Evolutionary conservation across 306 rosid species (phyloP).

Genomic region (Delonix regia): DNA sequence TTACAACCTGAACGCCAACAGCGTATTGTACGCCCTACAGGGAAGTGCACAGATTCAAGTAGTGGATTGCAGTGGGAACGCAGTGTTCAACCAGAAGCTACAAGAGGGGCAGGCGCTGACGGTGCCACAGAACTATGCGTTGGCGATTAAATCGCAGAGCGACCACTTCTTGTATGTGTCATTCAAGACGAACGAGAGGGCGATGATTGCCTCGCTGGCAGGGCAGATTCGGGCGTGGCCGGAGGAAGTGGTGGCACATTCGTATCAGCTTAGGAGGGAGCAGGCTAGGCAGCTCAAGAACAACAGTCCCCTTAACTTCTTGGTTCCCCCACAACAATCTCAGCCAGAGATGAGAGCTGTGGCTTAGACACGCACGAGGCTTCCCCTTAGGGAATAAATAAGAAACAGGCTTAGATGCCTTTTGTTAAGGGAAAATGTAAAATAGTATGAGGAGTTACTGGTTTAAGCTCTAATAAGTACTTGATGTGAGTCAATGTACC

Average conservation of each 20-base stretch:
- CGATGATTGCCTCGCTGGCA: conserved; percentile 45
- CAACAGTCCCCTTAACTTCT: conserved; percentile 36
- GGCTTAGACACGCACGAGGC: not conserved
- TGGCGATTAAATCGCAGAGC: conserved; percentile 41
- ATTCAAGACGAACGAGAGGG: conserved; percentile 60
- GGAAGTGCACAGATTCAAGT: conserved; percentile 62
- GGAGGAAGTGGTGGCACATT: conserved; percentile 43
- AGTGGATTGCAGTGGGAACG: conserved; percentile 56
- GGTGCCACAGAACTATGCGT: conserved; percentile 65
- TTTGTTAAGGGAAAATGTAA: not conserved
- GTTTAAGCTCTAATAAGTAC: not conserved
- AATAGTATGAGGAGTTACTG: too few species aligned
- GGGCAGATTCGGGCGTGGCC: conserved; percentile 54
- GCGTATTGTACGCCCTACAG: conserved; percentile 39
- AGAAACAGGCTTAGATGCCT: not conserved
- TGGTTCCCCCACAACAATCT: conserved; percentile 29
- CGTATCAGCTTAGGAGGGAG: conserved; percentile 38
- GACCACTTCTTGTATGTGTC: conserved; percentile 53
- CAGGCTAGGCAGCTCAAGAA: conserved; percentile 50
- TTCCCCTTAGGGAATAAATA: too few species aligned
- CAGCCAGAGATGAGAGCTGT: conserved; percentile 5
- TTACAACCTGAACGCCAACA: conserved; percentile 65
- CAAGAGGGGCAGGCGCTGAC: conserved; percentile 44
- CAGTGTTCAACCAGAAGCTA: conserved; percentile 47
- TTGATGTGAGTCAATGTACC: not conserved